Percentiles rank a stretch among this genome's conserved stretches.
Conservation (phyloP, 306 rosid species). For the Medicago lupulina region DNA sequence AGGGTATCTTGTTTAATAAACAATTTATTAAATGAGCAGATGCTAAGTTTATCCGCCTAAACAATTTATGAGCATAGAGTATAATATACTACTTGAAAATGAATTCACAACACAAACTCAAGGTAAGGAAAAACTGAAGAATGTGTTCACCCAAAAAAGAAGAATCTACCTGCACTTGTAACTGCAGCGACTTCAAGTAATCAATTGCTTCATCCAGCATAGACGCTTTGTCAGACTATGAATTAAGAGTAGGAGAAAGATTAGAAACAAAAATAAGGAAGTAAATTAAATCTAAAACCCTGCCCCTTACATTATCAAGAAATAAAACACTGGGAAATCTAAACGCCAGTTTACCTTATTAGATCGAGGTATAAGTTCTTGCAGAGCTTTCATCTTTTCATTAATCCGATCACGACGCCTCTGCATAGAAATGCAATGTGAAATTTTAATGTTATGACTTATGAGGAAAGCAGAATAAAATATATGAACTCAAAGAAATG, state of each 20-base stretch:
- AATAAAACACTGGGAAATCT: conserved; percentile 9
- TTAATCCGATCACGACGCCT: conserved; percentile 96
- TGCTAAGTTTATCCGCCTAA: background rate
- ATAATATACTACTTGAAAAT: background rate
- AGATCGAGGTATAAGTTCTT: conserved; percentile 95
- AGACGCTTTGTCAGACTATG: conserved; percentile 90
- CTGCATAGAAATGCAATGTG: conserved; percentile 54
- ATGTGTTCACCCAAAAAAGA: conserved; percentile 6
- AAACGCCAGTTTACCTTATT: conserved; percentile 61
- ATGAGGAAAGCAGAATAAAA: conserved; percentile 16
- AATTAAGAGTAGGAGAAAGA: conserved; percentile 36
- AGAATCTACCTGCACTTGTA: conserved; percentile 84
- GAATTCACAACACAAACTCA: background rate
- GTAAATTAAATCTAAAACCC: conserved; percentile 32
- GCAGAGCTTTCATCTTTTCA: conserved; percentile 91
- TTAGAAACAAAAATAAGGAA: conserved; percentile 18
- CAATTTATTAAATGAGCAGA: background rate
- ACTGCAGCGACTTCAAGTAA: conserved; percentile 84
- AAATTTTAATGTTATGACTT: conserved; percentile 26
- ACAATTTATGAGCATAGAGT: too few relatives aligned
- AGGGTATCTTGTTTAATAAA: background rate
- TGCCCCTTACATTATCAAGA: background rate
- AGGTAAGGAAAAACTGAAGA: conserved; percentile 8
- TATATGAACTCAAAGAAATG: conserved; percentile 12
- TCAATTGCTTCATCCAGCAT: conserved; percentile 98